Percentiles rank a stretch among this genome's conserved stretches.
phyloP scores from a whole-genome alignment of 805 yeast genomes.

The Metschnikowia matae region DNA sequence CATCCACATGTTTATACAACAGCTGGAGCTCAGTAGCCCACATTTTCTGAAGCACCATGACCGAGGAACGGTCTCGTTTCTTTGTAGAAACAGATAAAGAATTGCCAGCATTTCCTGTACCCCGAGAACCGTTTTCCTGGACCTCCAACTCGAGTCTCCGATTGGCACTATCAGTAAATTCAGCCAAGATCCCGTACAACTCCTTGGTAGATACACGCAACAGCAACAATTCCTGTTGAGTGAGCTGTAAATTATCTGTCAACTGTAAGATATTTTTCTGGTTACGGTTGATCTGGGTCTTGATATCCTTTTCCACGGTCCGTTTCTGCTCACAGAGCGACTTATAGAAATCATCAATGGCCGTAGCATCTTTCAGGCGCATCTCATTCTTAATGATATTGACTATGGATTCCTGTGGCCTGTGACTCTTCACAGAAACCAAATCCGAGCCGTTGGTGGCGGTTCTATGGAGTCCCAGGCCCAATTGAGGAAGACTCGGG shows the following conservation, averaged over 20 bases:
- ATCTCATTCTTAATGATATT: constrained; percentile 35
- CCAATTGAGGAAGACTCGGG: constrained; percentile 20
- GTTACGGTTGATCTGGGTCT: constrained; percentile 55
- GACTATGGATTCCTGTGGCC: constrained; percentile 13
- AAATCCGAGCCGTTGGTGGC: constrained; percentile 13
- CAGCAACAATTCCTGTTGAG: constrained; percentile 59
- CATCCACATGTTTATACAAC: constrained; percentile 79
- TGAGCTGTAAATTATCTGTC: constrained; percentile 55
- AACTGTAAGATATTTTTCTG: constrained; percentile 58
- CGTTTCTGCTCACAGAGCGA: constrained; percentile 47
- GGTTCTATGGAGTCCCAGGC: constrained; percentile 16
- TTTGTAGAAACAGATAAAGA: constrained; percentile 16
- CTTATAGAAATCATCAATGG: constrained; percentile 65
- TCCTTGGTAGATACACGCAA: constrained; percentile 59
- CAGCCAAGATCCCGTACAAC: constrained; percentile 53
- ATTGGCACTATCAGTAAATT: constrained; percentile 60
- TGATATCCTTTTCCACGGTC: constrained; percentile 53
- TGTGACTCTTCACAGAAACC: constrained; percentile 11
- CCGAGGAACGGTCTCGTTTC: constrained; percentile 60
- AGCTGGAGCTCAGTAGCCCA: constrained; percentile 74
- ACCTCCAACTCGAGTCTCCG: constrained; percentile 42
- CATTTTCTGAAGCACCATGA: constrained; percentile 68
- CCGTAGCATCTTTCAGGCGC: constrained; percentile 63
- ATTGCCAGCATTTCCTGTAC: neutral
- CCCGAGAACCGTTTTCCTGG: constrained; percentile 3